These are phyloP conservation scores for Acorus gramineus DNA, from an alignment of 106 monocot genomes.

Conservation along the genomic window DNA sequence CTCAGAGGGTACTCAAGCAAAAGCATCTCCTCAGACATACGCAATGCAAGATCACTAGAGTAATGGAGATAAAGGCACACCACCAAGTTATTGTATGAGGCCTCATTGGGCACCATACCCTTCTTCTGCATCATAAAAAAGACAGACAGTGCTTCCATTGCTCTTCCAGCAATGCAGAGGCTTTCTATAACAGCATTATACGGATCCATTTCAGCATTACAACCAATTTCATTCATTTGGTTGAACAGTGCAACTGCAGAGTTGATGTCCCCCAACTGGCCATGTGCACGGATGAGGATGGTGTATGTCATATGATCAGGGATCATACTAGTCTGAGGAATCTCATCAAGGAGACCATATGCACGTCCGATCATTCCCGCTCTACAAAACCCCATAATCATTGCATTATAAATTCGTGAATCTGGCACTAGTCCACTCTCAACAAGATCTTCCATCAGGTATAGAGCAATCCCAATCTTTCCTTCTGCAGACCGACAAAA, in stretches of 20 bases:
- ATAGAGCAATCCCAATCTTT: conserved; percentile 17
- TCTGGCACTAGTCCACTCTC: conserved; percentile 26
- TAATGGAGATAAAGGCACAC: conserved; percentile 7
- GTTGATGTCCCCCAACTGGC: conserved; percentile 18
- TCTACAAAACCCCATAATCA: conserved; percentile 35
- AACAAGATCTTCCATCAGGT: conserved; percentile 17
- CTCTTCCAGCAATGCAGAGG: conserved; percentile 16
- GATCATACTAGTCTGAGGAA: conserved; percentile 19
- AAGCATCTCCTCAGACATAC: conserved; percentile 33
- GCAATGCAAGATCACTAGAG: conserved; percentile 12
- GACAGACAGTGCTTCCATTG: conserved; percentile 26
- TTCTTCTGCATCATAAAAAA: conserved; percentile 28
- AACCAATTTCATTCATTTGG: conserved; percentile 22
- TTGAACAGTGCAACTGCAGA: conserved; percentile 21
- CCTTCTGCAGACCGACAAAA: conserved; percentile 7
- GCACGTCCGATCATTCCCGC: conserved; percentile 28
- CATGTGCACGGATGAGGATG: conserved; percentile 22
- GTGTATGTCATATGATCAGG: conserved; percentile 34
- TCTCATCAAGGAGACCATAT: conserved; percentile 19
- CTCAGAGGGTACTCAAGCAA: conserved; percentile 22
- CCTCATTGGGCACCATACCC: conserved; percentile 27
- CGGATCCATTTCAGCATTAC: conserved; percentile 15
- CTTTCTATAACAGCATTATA: conserved; percentile 24
- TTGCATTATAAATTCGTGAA: conserved; percentile 34
- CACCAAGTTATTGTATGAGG: conserved; percentile 19